Conservation (phyloP, 2,329 filamentous ascomycete genomes). For the Epichloe glyceriae region DNA sequence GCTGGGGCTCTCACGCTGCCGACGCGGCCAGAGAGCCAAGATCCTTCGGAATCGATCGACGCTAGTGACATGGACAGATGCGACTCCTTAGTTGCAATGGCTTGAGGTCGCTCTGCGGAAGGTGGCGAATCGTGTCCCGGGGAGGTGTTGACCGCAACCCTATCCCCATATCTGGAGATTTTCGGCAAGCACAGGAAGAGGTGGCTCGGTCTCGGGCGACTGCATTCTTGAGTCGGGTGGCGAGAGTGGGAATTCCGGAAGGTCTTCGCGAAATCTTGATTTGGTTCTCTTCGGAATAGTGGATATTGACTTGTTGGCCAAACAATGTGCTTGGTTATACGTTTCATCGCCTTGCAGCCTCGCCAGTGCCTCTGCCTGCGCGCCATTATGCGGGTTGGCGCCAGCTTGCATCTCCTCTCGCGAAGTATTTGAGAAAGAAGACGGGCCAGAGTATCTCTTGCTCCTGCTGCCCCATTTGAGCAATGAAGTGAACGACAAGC, state of each 20-base stretch:
- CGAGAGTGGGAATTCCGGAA: slow-evolving; percentile 77
- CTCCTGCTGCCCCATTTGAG: slow-evolving; percentile 57
- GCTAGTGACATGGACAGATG: slow-evolving; percentile 77
- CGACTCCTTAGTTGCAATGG: slow-evolving; percentile 36
- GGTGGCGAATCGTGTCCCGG: slow-evolving; percentile 32
- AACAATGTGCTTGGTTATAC: slow-evolving; percentile 12
- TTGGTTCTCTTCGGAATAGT: slow-evolving; percentile 62
- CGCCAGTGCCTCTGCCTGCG: slow-evolving; percentile 22
- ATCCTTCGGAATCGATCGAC: slow-evolving; percentile 89
- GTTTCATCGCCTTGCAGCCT: slow-evolving; percentile 22
- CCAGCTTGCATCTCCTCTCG: slow-evolving; percentile 62
- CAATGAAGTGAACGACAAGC: slow-evolving; percentile 55
- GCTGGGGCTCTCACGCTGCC: slow-evolving; percentile 34
- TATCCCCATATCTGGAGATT: slow-evolving; percentile 12
- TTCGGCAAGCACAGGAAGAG: slow-evolving; percentile 22
- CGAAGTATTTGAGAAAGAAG: slow-evolving; percentile 86
- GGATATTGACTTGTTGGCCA: slow-evolving; percentile 23
- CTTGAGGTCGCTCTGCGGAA: slow-evolving; percentile 27
- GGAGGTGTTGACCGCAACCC: slow-evolving; percentile 15
- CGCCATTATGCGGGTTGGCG: slow-evolving; percentile 10
- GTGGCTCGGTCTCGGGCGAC: slow-evolving; percentile 53
- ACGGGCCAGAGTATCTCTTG: slow-evolving; percentile 43
- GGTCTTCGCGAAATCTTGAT: slow-evolving; percentile 84
- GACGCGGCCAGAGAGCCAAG: slow-evolving; percentile 76
- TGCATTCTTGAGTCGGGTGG: slow-evolving; percentile 71